Conservation (phyloP, 1,284 basidiomycete species). For the Ceraceosorus bombacis region DNA sequence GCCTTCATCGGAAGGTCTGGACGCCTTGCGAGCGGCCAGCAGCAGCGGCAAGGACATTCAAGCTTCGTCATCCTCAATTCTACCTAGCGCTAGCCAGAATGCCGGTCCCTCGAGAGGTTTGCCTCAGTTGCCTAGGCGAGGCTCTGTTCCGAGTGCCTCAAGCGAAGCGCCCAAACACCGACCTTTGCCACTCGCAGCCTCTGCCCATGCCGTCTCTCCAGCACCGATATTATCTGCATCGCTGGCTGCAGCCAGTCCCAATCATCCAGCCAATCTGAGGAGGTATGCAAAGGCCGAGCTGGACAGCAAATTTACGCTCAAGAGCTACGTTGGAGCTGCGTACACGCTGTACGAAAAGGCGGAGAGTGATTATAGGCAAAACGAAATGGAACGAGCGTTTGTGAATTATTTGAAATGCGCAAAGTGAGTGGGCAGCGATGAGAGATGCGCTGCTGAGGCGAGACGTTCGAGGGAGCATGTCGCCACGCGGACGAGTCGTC, state of each 20-base stretch:
- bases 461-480: too few relatives aligned
- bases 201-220: background rate
- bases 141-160: background rate
- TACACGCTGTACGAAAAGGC: slow-evolving; percentile 45
- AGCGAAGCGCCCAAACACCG: background rate
- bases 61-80: background rate
- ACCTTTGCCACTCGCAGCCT: background rate
- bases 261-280: slow-evolving; percentile 40
- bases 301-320: slow-evolving; percentile 40
- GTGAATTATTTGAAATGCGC: slow-evolving; percentile 48
- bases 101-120: too few relatives aligned
- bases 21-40: slow-evolving; percentile 2
- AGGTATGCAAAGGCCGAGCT: slow-evolving; percentile 38
- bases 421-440: slow-evolving; percentile 14
- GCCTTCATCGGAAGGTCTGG: slow-evolving; percentile 8
- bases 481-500: too few relatives aligned
- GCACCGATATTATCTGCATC: background rate
- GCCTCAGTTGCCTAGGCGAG: too few relatives aligned
- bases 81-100: too few relatives aligned
- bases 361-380: slow-evolving; percentile 38
- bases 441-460: too few relatives aligned
- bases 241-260: slow-evolving; percentile 16
- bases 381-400: slow-evolving; percentile 44
- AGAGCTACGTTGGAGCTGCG: slow-evolving; percentile 45
- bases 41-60: background rate